Base-by-base conservation (phyloP, 352 stramenopile genomes). In the Globisporangium iwayamae region DNA sequence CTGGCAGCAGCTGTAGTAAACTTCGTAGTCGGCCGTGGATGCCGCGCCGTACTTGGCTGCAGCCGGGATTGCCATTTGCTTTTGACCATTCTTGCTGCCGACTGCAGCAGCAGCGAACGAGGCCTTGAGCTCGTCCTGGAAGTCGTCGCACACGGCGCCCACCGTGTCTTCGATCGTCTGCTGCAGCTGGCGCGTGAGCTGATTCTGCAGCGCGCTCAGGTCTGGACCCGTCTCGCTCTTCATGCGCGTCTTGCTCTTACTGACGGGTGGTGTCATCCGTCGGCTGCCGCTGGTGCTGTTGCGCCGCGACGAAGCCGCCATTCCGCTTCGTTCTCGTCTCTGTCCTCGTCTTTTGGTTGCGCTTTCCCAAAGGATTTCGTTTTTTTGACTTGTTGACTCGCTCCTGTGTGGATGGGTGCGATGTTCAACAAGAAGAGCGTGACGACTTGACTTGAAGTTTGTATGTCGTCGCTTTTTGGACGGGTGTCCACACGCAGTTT, bases 1-100 rank as follows among this genome's bases (percentile, higher is more conserved):
- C 52, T 75, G 68, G 73, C 83, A 92, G 64, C 73, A 78, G 25
- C 45, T 67, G 67, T 85, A 79, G 68, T 85, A 90, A 20, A 69
- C 36, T 38, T 92, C 78, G 63, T 90, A 90, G 63, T 78, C 75
- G 8, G 53, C 65, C 6, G 62, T 68, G 18, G 38, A 61, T 53
- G 46, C 70, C 63, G 36, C 61, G n/a, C 28, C 65, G 41, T 41
- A 63, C 22, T 64, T 58, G 2, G 58, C 14, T 57, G 58, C 65
- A 43, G 56, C 56, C 51, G 56, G 43, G 20, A 60, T 57, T 57
- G 71, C 46, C 36, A 64, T 60, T 8, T 64, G 25, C 47, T 78
- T 56, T 5, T 30, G 36, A 16, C 36, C 9, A 11, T 41, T 16
- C 28, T 39, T 36, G n/a, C 22, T 0, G 18, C 38, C 8, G 45